Base-by-base conservation (phyloP, 768 basidiomycete species). In the Termitomyces sp. region DNA sequence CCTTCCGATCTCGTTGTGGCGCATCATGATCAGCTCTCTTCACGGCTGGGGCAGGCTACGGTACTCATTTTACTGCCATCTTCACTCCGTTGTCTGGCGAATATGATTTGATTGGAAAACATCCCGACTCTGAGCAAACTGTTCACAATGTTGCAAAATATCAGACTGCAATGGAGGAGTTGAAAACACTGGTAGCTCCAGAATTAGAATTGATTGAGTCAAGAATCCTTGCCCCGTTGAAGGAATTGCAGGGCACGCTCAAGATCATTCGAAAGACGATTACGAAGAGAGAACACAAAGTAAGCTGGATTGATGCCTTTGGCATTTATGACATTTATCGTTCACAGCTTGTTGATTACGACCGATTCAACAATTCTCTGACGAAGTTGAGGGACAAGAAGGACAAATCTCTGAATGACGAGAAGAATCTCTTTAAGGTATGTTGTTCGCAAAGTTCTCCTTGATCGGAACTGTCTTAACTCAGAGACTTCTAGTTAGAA, bases 321-420 rank as follows among this genome's bases (percentile, higher is more conserved):
- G 1, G 43, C 28, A 52, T 44, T 36, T 8, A 32, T 40, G 2
- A 40, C 36, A 47, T 18, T 60, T 5, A 30, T 22, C 28, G 13
- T 49, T 7, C 52, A 28, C 32, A 92, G 90, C 79, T 98, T 58
- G 77, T 88, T 26, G 97, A 99, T 73, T 99, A 87, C 64, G 97
- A 99, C 75, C 88, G 97, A 51, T 91, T 85, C 79, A 98, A 98
- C 72, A 98, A 97, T 67, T 92, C 93, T 20, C 75, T 98, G 62
- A 94, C 88, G 57, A 98, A 99, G 73, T 78, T 98, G 58, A 80
- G 97, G 57, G 96, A 99, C 71, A 99, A 99, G 83, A 96, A 98
- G 74, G 96, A 99, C 68, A 99, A 98, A 75, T 87, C 90, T 20
- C 74, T 98, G 62, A 92, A 77, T 64, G 96, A 98, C 66, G 96